phyloP scores from a whole-genome alignment of 768 basidiomycete species.

The Hericium rajendrae region DNA sequence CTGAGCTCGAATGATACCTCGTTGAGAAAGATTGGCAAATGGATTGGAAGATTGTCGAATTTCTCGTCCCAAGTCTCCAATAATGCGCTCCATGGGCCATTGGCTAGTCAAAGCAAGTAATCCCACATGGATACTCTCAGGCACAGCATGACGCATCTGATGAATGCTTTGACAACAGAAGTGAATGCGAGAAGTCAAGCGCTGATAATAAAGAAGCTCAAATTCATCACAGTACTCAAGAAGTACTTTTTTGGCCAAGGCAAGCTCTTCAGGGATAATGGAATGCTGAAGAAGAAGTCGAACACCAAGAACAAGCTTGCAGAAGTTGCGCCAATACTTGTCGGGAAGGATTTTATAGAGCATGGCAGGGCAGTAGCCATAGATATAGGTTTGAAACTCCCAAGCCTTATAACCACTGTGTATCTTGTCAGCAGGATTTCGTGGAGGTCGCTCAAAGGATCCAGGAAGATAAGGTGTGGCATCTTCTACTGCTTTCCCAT shows the following conservation, averaged over 20 bases:
- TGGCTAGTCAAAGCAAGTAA: conserved; percentile 10
- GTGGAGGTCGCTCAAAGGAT: too few relatives aligned
- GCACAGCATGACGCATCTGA: conserved; percentile 19
- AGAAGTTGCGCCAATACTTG: too few relatives aligned
- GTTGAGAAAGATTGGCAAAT: conserved; percentile 18
- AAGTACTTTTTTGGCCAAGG: conserved; percentile 16
- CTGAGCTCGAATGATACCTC: conserved; percentile 7
- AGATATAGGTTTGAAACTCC: too few relatives aligned
- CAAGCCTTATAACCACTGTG: too few relatives aligned
- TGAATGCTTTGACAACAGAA: conserved; percentile 27
- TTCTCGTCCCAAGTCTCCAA: conserved; percentile 18
- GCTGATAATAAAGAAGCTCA: conserved; percentile 28
- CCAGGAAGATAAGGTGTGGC: too few relatives aligned
- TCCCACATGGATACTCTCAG: conserved; percentile 16
- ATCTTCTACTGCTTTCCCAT: too few relatives aligned
- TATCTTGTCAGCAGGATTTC: too few relatives aligned
- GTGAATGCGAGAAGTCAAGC: conserved; percentile 19
- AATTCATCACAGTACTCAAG: conserved; percentile 23
- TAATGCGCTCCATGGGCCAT: conserved; percentile 18
- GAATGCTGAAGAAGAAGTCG: conserved; percentile 12
- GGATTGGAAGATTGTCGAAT: conserved; percentile 18
- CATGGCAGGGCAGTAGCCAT: too few relatives aligned
- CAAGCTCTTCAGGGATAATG: conserved; percentile 11
- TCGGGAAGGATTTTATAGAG: too few relatives aligned
- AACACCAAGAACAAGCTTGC: too few relatives aligned